A percentile compares a stretch with the other conserved stretches of the same genome.
These are phyloP conservation scores for Amanita muscaria DNA, from an alignment of 768 basidiomycete genomes.

Conservation along the genomic window DNA sequence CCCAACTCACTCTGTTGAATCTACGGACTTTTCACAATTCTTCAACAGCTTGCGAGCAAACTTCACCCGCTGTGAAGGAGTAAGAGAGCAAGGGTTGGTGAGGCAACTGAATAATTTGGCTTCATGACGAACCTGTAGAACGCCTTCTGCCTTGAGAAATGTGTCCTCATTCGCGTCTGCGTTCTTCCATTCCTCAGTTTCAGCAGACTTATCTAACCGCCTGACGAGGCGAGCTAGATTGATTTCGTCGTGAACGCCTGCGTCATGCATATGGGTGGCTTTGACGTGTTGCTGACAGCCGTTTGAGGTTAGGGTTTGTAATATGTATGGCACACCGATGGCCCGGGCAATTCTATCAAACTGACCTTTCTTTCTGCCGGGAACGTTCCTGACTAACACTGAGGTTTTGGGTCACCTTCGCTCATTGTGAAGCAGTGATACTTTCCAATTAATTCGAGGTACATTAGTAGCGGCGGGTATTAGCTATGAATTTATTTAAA, in stretches of 20 bases:
- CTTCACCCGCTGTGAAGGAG: constrained; percentile 33
- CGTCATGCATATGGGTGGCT: constrained; percentile 1
- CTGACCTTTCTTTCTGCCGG: too few species aligned
- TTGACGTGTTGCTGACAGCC: not conserved
- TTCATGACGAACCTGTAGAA: constrained; percentile 47
- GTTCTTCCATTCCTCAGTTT: constrained; percentile 29
- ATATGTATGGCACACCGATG: too few species aligned
- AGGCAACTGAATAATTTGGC: not conserved
- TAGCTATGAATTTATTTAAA: too few species aligned
- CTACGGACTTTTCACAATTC: constrained; percentile 46
- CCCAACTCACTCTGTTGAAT: constrained; percentile 32
- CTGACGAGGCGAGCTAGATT: constrained; percentile 57
- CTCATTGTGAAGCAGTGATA: too few species aligned
- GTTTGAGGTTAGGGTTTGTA: not conserved
- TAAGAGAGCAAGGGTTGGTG: not conserved
- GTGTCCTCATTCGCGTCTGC: constrained; percentile 17
- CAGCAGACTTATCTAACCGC: constrained; percentile 48
- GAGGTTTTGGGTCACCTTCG: too few species aligned
- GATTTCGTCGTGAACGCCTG: constrained; percentile 47
- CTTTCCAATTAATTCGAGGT: too few species aligned
- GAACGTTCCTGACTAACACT: too few species aligned
- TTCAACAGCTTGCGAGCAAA: constrained; percentile 48
- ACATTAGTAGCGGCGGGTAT: too few species aligned
- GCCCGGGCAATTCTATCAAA: too few species aligned
- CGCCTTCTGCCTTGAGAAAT: constrained; percentile 49